Conservation (phyloP, 768 basidiomycete species). For the Hygrocybe punicea region DNA sequence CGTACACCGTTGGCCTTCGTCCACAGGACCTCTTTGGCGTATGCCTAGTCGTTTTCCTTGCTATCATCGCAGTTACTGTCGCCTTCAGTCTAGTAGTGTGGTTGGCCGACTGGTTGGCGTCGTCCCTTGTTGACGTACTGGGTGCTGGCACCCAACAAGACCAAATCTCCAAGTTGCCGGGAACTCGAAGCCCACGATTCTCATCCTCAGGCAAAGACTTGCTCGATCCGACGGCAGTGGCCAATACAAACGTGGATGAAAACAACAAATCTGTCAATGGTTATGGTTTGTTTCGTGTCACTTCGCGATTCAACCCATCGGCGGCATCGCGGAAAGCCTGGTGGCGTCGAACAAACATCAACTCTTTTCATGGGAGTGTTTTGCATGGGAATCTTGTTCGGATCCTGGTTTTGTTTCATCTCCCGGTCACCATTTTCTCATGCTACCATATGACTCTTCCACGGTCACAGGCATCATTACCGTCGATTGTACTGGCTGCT, state of each 20-base stretch:
- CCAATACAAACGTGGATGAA: conserved; percentile 40
- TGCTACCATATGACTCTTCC: conserved; percentile 77
- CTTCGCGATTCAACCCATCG: conserved; percentile 37
- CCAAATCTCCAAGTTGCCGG: conserved; percentile 20
- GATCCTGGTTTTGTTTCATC: conserved; percentile 87
- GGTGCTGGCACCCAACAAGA: conserved; percentile 19
- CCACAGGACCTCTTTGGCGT: conserved; percentile 80
- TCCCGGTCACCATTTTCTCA: conserved; percentile 90
- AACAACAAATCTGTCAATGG: conserved; percentile 47
- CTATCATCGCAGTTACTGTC: conserved; percentile 70
- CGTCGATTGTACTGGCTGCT: conserved; percentile 74
- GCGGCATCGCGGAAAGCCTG: conserved; percentile 41
- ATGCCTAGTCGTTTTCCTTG: conserved; percentile 79
- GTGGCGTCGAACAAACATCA: conserved; percentile 60
- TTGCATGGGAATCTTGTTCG: conserved; percentile 90
- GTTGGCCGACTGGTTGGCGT: conserved; percentile 59
- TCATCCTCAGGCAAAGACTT: conserved; percentile 48
- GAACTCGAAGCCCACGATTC: conserved; percentile 40
- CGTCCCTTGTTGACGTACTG: conserved; percentile 27
- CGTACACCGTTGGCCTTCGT: conserved; percentile 76
- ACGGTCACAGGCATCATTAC: conserved; percentile 46
- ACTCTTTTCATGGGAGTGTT: conserved; percentile 77
- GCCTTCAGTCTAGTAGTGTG: conserved; percentile 68
- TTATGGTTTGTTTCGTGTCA: conserved; percentile 34
- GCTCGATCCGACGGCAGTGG: conserved; percentile 31